Base-by-base conservation (phyloP, 495 filamentous ascomycete genomes). In the Annulohypoxylon stygium region DNA sequence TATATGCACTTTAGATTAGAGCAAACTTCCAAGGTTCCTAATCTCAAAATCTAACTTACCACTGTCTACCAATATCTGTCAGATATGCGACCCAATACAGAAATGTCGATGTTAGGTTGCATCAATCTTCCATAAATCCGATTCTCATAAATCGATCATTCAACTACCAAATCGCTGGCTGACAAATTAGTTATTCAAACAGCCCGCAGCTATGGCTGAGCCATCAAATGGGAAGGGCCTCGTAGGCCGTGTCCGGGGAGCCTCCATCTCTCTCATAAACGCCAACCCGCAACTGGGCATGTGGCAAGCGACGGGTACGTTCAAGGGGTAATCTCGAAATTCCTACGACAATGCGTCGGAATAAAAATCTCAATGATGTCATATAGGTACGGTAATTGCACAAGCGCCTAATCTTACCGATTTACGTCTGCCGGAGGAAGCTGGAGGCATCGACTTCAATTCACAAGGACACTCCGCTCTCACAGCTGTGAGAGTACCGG, bases 271-370 rank as follows among this genome's bases (percentile, higher is more conserved):
- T 39, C 33, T 81, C 18, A 58, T 79, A 0, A 79, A 81, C 53
- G 51, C 78, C 11, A 79, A 80, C 39, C 80, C 80, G 0, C 80
- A 81, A 53, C 70, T 74, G 18, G 78, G 80, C 9, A 74, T 81
- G 61, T 78, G 78, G 51, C 76, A 76, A 34, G 78, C 80, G 1
- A 14, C 50, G 16, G 47, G 80, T 10, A 78, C 79, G n/a, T 78
- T 72, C 0, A 70, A 39, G 37, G 12, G 37, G 12, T 11, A 39
- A 11, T 39, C 12, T 12, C 12, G 12, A 39, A 39, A 12, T 2
- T 12, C 37, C 9, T 7, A 39, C 1, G 5, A 12, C 37, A 7
- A 12, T 12, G 37, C 37, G 37, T 39, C 37, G 37, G 37, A 39
- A 39, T 12, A 39, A 39, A 7, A 39, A 12, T 39, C 37, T 39